Base-by-base conservation (phyloP, 768 basidiomycete species). In the Suillus occidentalis region DNA sequence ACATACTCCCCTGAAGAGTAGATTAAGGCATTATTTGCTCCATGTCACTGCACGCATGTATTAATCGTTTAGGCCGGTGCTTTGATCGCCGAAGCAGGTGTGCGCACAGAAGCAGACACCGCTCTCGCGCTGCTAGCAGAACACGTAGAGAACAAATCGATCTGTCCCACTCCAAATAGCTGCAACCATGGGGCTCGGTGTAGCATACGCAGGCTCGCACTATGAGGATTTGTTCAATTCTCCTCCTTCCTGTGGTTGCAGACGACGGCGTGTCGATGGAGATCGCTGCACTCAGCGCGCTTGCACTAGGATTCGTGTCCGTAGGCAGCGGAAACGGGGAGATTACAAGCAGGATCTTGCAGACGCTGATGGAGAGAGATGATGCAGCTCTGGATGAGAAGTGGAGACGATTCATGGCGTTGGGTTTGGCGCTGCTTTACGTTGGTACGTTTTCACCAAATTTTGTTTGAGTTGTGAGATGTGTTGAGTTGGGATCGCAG, bases 281-380 rank as follows among this genome's bases (percentile, higher is more conserved):
- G 76, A 87, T 99, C 50, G 88, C 89, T 3, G 86, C 91, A 53
- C 82, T 97, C 63, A 88, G 95, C 20, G 89, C 96, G 0, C 82
- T 99, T 18, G 88, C 97, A 0, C 84, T 98, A 10, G 97, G 97
- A 1, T 97, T 98, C 77, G 89, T 98, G 61, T 97, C 94, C 71
- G 95, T 97, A 28, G 97, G 97, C 20, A 95, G 95, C 72, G 94
- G 90, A 58, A 91, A 98, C 68, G 95, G 95, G 6, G 97, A 99
- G 68, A 88, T 97, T 18, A 90, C 94, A 9, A 87, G 88, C 64
- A 88, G 90, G 0, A 95, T 99, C 63, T 79, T 98, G 72, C 95
- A 97, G 79, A 90, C 92, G 3, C 75, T 99, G 72, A 93, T 96
- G 92, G 94, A 97, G 75, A 79, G 86, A 40, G 87, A 85, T 1